Base-by-base conservation (phyloP, 164 flowering plant species). In the Warburgia ugandensis region DNA sequence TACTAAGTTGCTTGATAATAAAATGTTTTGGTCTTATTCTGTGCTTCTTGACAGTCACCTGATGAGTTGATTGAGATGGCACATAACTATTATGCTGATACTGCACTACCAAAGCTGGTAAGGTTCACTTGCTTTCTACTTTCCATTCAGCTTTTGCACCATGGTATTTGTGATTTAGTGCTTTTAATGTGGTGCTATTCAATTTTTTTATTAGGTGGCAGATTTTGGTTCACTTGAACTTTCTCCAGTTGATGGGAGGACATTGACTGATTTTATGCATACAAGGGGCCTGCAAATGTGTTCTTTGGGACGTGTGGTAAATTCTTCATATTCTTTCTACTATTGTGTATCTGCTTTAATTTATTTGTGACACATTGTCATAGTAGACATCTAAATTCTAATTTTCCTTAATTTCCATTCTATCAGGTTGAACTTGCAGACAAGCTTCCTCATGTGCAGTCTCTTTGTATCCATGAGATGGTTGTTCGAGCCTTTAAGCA, bases 151-250 rank as follows among this genome's bases (percentile, higher is more conserved):
- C 29, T 33, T 25, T 21, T 31, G 16, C 31, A 16, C 11, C 14
- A 29, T 29, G 48, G 37, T 11, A 45, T 45, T n/a, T 39, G 29
- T 11, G 19, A 28, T 12, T 23, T 48, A 41, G 23, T 59, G 9
- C 60, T 23, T 55, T 54, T 63, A 27, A 35, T 50, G 3, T 40
- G 54, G 14, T 47, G 53, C 41, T 27, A 6, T 50, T 44, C 38
- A 47, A 59, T 46, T 30, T 49, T 30, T 50, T 48, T 51, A 35
- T 60, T 61, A 90, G 97, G 97, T 90, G 26, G 79, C 95, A 63
- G 97, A 90, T 78, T 90, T 90, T 79, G 95, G 89, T 33, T 86
- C 95, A 35, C 87, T 90, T 29, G 97, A 90, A 66, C 95, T 90
- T 64, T 90, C 97, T 54, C 95, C 97, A 1, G 97, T 90, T 53